Percentiles rank a stretch among this genome's conserved stretches.
Conservation (phyloP, 2,329 filamentous ascomycete genomes). For the Penicillium sp. region DNA sequence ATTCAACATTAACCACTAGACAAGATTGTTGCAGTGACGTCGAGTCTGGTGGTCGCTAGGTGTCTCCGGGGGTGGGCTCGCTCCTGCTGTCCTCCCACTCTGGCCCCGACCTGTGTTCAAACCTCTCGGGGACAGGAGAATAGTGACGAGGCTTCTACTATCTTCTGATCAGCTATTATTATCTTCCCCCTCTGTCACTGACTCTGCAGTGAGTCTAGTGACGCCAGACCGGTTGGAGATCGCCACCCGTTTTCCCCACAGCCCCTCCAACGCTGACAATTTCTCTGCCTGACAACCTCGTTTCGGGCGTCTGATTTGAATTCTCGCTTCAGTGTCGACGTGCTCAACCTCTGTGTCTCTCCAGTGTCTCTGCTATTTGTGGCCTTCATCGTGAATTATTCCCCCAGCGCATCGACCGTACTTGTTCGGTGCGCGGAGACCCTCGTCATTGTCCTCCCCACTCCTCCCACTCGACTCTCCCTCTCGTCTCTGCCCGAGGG, state of each 20-base stretch:
- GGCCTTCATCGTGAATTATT: neutral
- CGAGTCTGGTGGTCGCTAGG: neutral
- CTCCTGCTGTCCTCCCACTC: neutral
- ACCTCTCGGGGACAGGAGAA: neutral
- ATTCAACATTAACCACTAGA: slow-evolving; percentile 1
- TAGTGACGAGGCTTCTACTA: neutral
- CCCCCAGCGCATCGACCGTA: neutral
- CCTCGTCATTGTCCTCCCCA: neutral
- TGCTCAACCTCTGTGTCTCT: neutral
- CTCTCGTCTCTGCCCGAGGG: neutral
- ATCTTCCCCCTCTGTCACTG: neutral
- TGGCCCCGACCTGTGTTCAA: neutral
- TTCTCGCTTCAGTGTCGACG: neutral
- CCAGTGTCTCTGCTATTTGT: neutral
- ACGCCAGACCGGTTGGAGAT: slow-evolving; percentile 5
- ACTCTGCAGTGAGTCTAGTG: neutral
- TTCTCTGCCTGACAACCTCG: slow-evolving; percentile 20
- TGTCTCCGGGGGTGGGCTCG: neutral
- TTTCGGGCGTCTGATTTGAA: neutral
- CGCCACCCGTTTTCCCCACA: slow-evolving; percentile 17
- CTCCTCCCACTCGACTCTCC: neutral
- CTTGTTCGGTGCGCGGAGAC: slow-evolving; percentile 7
- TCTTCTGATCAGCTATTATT: too few species aligned
- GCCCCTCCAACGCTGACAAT: slow-evolving; percentile 23
- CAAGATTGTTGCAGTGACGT: slow-evolving; percentile 17